Base-by-base conservation (phyloP, 345 rosid species). In the Ailanthus altissimus region DNA sequence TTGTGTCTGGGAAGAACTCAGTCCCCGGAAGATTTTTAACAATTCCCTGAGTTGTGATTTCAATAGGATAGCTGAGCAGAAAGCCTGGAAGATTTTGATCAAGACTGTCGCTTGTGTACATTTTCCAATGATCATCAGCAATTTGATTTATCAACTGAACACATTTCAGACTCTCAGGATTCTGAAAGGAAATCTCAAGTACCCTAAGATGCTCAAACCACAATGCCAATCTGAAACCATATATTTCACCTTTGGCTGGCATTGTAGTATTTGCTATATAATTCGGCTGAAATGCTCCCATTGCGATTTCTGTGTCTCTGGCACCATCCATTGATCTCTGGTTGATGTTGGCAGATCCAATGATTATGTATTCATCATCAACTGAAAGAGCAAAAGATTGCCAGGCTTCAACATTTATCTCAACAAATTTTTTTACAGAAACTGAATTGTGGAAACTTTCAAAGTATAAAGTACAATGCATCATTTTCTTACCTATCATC, bases 241-340 rank as follows among this genome's bases (percentile, higher is more conserved):
- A 78, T 36, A 92, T 86, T 56, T 89, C 85, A 0, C 97, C 98
- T 3, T 43, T 62, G 0, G 87, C 87, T n/a, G 81, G 73, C 72
- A n/a, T n/a, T n/a, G 18, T 2, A 7, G 25, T 42, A 2, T 79
- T 62, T 20, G 83, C 84, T 45, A 94, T 51, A 86, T 89, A 88
- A 36, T 81, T 54, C 3, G 97, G 97, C 43, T 94, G 97, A 79
- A 83, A 92, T 50, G 91, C 98, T 43, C 97, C 98, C 90, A 94
- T 92, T 5, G 96, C 97, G 1, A 94, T 90, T 83, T 92, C 98
- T 0, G 97, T 76, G 83, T 94, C 97, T 66, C 97, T 81, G 40
- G 79, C 90, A 8, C 98, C 98, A 51, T 90, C 97, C 97, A 94
- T 90, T 60, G 98, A 94, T 50, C 98, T 88, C 83, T 94, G 94